Evolutionary conservation across 2,329 filamentous ascomycete genomes (phyloP).

Genomic region (Ilyonectria sp.): DNA sequence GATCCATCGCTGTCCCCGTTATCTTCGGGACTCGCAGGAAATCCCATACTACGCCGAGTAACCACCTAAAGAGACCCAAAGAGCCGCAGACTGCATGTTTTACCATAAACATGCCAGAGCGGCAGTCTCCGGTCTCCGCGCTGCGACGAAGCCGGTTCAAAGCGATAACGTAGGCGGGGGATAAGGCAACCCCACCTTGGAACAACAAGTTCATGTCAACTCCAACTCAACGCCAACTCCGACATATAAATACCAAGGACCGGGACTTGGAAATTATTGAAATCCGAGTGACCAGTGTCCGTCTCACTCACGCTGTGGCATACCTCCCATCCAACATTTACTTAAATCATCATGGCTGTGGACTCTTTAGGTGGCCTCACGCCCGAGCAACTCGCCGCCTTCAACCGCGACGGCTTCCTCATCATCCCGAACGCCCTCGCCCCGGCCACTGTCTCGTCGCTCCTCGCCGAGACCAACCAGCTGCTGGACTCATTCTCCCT

Average conservation of each 20-base stretch:
- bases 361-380: constrained; percentile 70
- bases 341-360: constrained; percentile 32
- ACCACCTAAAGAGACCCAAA: not conserved
- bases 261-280: not conserved
- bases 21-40: not conserved
- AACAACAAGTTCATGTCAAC: constrained; percentile 22
- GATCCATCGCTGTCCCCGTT: not conserved
- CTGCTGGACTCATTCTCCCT: constrained; percentile 85
- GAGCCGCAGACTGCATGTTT: not conserved
- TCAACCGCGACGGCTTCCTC: constrained; percentile 90
- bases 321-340: not conserved
- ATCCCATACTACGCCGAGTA: not conserved
- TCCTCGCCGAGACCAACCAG: constrained; percentile 81
- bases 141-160: constrained; percentile 28
- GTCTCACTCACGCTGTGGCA: not conserved
- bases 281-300: constrained; percentile 4
- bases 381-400: constrained; percentile 78
- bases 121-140: constrained; percentile 26
- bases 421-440: constrained; percentile 85
- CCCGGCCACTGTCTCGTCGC: constrained; percentile 73
- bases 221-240: constrained; percentile 30
- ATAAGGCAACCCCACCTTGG: constrained; percentile 40
- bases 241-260: not conserved
- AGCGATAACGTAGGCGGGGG: constrained; percentile 40
- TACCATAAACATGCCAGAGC: not conserved